Evolutionary conservation across 1,139 yeast genomes (phyloP), one percentile per base, ranked within the genome.

Genomic region (Sugiyamaella castrensis): DNA sequence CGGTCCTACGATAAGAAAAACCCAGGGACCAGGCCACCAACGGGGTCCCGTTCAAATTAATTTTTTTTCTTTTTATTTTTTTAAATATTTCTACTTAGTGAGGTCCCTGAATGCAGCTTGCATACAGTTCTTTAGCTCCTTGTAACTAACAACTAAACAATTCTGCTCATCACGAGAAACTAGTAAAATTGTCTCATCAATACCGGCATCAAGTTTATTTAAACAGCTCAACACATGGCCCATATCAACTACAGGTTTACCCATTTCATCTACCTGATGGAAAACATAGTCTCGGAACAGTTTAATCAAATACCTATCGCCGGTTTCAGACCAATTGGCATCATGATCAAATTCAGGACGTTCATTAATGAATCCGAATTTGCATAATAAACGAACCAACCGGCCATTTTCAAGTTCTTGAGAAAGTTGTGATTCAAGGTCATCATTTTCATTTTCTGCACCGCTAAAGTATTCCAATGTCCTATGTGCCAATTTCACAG

Each of bases 161-260:
- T 52, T 55, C 40, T 62, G 62, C 43, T 89, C 96, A 65, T 91
- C 96, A 13, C 84, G 77, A 29, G 94, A 83, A 6, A 88, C 87
- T 53, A 92, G 74, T 63, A 89, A 71, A 27, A 92, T 69, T 60
- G 80, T 82, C 66, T 92, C 98, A 46, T 87, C 92, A 40, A 85
- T 77, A 1, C 98, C 98, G 11, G 94, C 95, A 65, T 94, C 99
- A 53, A 92, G 72, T 67, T 92, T 92, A 69, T 92, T 92, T 60
- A 92, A 71, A 57, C 84, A 80, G 46, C 80, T 73, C 55, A 94
- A 71, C 3, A 91, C 94, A 64, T 89, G 88, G 1, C 91, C 83
- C 58, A 92, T 72, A 67, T 94, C 97, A 50, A 88, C 72, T 2
- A 83, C 79, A 1, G 96, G 89, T 59, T 78, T 77, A 13, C 96